Evolutionary conservation across 2,329 filamentous ascomycete species (phyloP), one percentile per base, ranked within the genome.

Genomic region (Nemania bipapillata): DNA sequence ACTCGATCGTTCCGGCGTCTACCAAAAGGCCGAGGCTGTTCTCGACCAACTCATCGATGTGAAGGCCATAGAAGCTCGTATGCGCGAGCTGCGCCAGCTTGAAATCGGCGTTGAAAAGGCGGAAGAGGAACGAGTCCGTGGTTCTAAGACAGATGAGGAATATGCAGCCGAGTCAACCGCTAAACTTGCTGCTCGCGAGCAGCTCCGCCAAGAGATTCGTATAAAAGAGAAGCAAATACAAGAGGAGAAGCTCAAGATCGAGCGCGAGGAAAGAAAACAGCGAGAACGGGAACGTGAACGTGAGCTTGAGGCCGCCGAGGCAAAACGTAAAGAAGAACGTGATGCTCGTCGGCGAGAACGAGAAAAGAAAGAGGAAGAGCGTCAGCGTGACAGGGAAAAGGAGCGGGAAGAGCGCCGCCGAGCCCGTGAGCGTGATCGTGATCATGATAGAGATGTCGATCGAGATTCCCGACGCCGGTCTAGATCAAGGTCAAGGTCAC

Each of bases 1-100:
- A 0, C 87, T 93, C 20, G 92, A 94, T 75, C 88, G 92, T 69
- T 90, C 89, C 22, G 90, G 91, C 28, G 88, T 94, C 30, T 96
- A 95, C 75, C 88, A 90, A 68, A 87, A 88, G 73, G 91, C 91
- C 0, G 88, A 92, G 74, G 84, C 86, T 7, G 87, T 90, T 57
- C 89, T 94, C 56, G 87, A 89, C 68, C 83, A 86, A 30, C 83
- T 93, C 67, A 91, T 95, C 66, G 88, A 92, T 74, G 85, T 90
- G 54, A 83, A 83, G 9, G 86, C 89, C 28, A 92, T 93, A 66
- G 90, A 93, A 76, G 83, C 85, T 28, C 88, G 88, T 57, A 89
- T 95, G 76, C 88, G 92, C 68, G 87, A 90, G 71, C 86, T 92
- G 57, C 86, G 92, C 26, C 83, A 85, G 20, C 84, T 84, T 15